Percentiles rank a stretch among this genome's conserved stretches.
phyloP scores from a whole-genome alignment of 495 filamentous ascomycete genomes.

The Penicillium salamii region DNA sequence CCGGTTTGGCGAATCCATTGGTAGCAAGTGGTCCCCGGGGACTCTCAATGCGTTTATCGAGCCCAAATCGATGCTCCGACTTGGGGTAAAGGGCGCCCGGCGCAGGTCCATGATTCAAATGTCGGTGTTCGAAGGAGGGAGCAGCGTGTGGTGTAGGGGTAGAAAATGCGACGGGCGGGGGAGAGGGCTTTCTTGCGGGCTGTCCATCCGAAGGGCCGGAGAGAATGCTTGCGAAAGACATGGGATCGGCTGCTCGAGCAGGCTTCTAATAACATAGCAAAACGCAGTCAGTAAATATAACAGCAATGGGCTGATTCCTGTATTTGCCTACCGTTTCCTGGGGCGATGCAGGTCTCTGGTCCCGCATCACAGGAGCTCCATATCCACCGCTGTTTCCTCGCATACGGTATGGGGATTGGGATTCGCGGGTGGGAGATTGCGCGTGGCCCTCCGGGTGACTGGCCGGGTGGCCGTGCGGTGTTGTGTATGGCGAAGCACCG shows the following conservation, averaged over 20 bases:
- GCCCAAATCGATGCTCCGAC: conserved; percentile 27
- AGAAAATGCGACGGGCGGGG: conserved; percentile 25
- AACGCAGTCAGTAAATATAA: background rate
- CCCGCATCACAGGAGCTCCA: conserved; percentile 27
- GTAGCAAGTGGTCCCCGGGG: conserved; percentile 10
- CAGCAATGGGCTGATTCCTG: background rate
- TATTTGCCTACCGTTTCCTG: conserved; percentile 37
- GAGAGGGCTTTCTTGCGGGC: conserved; percentile 43
- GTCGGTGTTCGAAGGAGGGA: conserved; percentile 6
- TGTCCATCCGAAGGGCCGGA: conserved; percentile 65
- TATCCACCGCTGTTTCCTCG: conserved; percentile 34
- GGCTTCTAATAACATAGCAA: conserved; percentile 47
- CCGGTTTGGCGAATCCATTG: conserved; percentile 17
- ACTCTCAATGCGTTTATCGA: conserved; percentile 18
- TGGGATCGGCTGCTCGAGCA: conserved; percentile 71
- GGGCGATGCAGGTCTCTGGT: conserved; percentile 33
- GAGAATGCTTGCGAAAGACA: conserved; percentile 90
- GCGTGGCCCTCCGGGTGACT: conserved; percentile 41
- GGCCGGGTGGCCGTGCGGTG: conserved; percentile 47
- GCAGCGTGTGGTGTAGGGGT: conserved; percentile 20
- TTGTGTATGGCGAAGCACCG: conserved; percentile 39
- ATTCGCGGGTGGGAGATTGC: conserved; percentile 42
- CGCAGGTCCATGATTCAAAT: conserved; percentile 26
- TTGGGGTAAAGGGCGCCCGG: conserved; percentile 25
- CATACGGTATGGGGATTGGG: conserved; percentile 37